Percentiles rank a stretch among this genome's conserved stretches.
Evolutionary conservation across 2,329 filamentous ascomycete genomes (phyloP).

Genomic region (Sporothrix variecibatus): DNA sequence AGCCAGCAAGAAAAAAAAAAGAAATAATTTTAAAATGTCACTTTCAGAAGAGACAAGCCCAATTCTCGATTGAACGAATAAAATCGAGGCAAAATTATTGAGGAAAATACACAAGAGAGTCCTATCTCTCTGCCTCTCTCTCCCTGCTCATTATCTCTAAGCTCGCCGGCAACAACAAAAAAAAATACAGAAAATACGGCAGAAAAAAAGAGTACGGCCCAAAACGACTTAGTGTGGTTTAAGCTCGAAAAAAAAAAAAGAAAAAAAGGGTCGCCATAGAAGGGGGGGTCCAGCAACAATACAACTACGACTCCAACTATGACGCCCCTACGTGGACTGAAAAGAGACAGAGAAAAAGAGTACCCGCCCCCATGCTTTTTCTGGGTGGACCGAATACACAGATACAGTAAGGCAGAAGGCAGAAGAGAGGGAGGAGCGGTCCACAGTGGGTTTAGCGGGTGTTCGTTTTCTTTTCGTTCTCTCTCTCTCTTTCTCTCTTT

Average conservation of each 20-base stretch:
- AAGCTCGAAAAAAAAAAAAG: background rate
- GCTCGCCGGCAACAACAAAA: background rate
- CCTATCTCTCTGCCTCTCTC: too few relatives aligned
- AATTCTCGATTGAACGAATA: slow-evolving; percentile 1
- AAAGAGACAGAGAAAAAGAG: too few relatives aligned
- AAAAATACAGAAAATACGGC: background rate
- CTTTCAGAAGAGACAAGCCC: background rate
- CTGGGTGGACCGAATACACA: background rate
- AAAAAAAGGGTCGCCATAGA: background rate
- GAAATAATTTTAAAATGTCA: slow-evolving; percentile 15
- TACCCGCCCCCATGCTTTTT: background rate
- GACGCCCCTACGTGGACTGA: background rate
- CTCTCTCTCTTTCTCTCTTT: background rate
- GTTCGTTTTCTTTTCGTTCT: too few relatives aligned
- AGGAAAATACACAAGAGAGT: background rate
- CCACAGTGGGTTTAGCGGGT: slow-evolving; percentile 6
- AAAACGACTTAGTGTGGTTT: background rate
- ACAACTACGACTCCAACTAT: background rate
- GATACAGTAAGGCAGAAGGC: background rate
- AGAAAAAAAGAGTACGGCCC: background rate
- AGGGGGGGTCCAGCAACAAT: background rate
- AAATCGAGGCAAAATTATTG: background rate
- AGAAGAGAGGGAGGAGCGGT: background rate
- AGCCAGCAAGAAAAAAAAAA: background rate
- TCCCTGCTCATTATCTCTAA: background rate